phyloP scores from a whole-genome alignment of 176 grass and related monocot species.

The Canna indica region DNA sequence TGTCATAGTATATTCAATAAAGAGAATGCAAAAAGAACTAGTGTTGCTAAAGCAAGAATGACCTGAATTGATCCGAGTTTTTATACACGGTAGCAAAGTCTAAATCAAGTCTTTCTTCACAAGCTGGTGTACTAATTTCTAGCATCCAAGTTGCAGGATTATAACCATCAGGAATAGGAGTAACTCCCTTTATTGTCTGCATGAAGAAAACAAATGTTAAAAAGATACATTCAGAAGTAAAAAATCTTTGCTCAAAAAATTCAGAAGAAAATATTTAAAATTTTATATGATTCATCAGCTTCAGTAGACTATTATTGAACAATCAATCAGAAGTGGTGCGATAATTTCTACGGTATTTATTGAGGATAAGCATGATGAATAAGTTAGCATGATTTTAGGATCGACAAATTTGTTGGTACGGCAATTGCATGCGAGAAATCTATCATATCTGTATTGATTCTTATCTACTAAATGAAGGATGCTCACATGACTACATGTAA shows the following conservation, averaged over 20 bases:
- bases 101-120: constrained; percentile 45
- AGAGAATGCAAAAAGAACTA: background rate
- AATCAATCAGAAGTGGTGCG: background rate
- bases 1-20: background rate
- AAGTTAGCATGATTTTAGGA: background rate
- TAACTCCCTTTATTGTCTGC: constrained; percentile 47
- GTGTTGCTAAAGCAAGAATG: background rate
- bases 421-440: no score
- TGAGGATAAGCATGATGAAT: background rate
- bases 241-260: no score
- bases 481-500: background rate
- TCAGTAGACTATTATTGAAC: no score
- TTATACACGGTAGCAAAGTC: constrained; percentile 54
- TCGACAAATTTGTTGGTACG: no score
- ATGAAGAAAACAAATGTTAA: background rate
- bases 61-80: constrained; percentile 54
- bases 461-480: background rate
- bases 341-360: background rate
- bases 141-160: constrained; percentile 94
- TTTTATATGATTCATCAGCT: background rate
- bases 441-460: background rate
- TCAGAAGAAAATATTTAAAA: no score
- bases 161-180: constrained; percentile 37
- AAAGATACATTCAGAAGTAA: background rate
- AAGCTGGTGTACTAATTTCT: constrained; percentile 57